Evolutionary conservation across 106 monocot genomes (phyloP), one percentile per base, ranked within the genome.

Genomic region (Gastrodia elata): DNA sequence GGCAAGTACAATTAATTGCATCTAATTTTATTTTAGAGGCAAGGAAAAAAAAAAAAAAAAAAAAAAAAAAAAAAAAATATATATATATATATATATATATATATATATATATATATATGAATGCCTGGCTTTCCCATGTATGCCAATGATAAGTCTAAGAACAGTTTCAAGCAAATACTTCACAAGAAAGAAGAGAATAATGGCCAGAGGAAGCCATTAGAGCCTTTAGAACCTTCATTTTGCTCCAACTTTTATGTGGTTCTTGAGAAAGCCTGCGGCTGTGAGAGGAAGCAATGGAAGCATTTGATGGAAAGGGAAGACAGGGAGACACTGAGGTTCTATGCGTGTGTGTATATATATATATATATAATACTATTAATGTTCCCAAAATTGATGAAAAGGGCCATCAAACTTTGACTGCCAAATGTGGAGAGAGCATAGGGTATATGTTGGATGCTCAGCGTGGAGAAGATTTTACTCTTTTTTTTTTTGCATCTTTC

Each of bases 91-190:
- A n/a, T n/a, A n/a, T n/a, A n/a, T n/a, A n/a, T n/a, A n/a, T n/a
- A n/a, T n/a, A n/a, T n/a, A n/a, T n/a, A n/a, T n/a, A n/a, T n/a
- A n/a, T n/a, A n/a, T n/a, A n/a, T n/a, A n/a, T n/a, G n/a, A 69
- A 69, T 39, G 69, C 69, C 69, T 69, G 69, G 69, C 69, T 40
- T 69, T 69, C 39, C 69, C 69, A 69, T 40, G 69, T 69, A 69
- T 69, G 69, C 69, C 38, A 10, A 18, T 5, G 67, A 69, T 39
- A 68, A 68, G 39, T n/a, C 39, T 8, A n/a, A 0, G 24, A 39
- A 22, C 0, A 22, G 39, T 68, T 68, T 6, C 4, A 1, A 3
- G 14, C 36, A 0, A 65, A 38, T 20, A 18, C 67, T n/a, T 39
- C 39, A 39, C 18, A 16, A 40, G 69, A 69, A 40, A 27, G 69